These are phyloP conservation scores for Cyberlindnera amylophila DNA, from an alignment of 805 yeast species.

Conservation along the genomic window DNA sequence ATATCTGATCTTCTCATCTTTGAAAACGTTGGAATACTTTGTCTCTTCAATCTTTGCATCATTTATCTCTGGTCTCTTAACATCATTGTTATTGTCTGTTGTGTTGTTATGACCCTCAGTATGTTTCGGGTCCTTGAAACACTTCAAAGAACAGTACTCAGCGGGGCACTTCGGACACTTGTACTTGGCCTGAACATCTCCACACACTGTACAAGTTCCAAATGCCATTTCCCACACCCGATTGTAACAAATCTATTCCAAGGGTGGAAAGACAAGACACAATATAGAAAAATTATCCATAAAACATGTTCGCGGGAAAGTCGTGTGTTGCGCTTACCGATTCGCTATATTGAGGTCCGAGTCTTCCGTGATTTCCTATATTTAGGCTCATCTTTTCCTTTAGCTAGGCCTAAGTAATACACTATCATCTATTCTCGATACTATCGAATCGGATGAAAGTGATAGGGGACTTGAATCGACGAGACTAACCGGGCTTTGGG, in stretches of 20 bases:
- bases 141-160: slow-evolving; percentile 50
- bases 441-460: too few relatives aligned
- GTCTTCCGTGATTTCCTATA: too few relatives aligned
- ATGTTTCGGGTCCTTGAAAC: slow-evolving; percentile 49
- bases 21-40: slow-evolving; percentile 29
- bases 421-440: too few relatives aligned
- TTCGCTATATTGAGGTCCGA: not conserved
- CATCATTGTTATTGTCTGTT: not conserved
- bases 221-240: slow-evolving; percentile 9
- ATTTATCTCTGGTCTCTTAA: not conserved
- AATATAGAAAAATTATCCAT: too few relatives aligned
- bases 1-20: slow-evolving; percentile 41
- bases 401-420: too few relatives aligned
- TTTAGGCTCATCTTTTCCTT: too few relatives aligned
- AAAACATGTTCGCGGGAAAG: too few relatives aligned
- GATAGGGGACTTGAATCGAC: too few relatives aligned
- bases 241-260: too few relatives aligned
- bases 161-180: slow-evolving; percentile 51
- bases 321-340: slow-evolving; percentile 1
- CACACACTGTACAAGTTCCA: slow-evolving; percentile 19
- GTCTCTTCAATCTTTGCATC: slow-evolving; percentile 18
- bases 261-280: too few relatives aligned
- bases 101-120: slow-evolving; percentile 17
- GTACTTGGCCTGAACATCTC: slow-evolving; percentile 39
- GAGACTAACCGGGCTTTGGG: too few relatives aligned